Conservation (phyloP, 371 early-diverging fungal genomes). For the Basidiobolus heterosporus region DNA sequence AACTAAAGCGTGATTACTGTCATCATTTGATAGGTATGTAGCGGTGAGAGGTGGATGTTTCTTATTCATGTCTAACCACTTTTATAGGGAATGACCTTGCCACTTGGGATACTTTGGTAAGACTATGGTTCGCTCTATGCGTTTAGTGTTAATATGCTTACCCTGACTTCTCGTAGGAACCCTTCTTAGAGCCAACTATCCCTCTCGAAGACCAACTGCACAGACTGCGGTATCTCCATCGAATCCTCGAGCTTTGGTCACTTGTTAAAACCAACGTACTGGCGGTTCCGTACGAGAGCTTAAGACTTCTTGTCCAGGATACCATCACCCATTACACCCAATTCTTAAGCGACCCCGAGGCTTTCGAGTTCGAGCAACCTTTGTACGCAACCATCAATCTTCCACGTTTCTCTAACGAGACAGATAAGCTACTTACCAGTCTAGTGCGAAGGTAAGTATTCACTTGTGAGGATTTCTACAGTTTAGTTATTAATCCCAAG, state of each 20-base stretch:
- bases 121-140: background rate
- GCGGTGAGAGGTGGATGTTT: background rate
- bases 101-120: background rate
- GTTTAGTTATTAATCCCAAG: background rate
- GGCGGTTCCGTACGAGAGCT: slow-evolving; percentile 7
- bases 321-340: slow-evolving; percentile 7
- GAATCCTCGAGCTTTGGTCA: slow-evolving; percentile 10
- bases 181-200: slow-evolving; percentile 11
- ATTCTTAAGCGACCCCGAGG: background rate
- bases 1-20: slow-evolving; percentile 16
- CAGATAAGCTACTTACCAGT: background rate
- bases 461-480: background rate
- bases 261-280: slow-evolving; percentile 10
- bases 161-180: slow-evolving; percentile 8
- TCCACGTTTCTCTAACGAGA: slow-evolving; percentile 1
- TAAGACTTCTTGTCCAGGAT: slow-evolving; percentile 8
- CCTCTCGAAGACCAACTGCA: slow-evolving; percentile 10
- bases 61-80: background rate
- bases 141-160: background rate
- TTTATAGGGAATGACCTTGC: background rate
- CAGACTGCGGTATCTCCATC: slow-evolving; percentile 9
- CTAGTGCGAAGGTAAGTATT: slow-evolving; percentile 1
- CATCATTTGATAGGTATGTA: slow-evolving; percentile 10
- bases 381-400: slow-evolving; percentile 2
- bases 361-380: background rate